These are phyloP conservation scores for Argentina anserina DNA, from an alignment of 306 rosid genomes.

Conservation along the genomic window DNA sequence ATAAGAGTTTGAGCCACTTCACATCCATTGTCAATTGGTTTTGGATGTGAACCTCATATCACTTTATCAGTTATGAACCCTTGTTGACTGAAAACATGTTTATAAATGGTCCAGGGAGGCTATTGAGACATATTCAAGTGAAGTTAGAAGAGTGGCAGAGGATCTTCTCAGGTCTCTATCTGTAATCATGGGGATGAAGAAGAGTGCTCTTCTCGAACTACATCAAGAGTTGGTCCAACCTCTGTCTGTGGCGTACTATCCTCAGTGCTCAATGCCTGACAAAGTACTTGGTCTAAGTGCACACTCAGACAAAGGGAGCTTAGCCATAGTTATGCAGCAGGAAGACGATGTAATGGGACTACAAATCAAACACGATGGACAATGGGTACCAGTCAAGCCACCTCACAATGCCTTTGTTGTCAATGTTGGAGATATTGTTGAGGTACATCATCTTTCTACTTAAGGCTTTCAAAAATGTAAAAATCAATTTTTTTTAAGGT, in stretches of 20 bases:
- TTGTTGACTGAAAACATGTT: conserved; percentile 16
- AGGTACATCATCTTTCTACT: conserved; percentile 12
- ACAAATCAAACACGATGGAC: conserved; percentile 26
- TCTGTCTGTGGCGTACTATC: conserved; percentile 34
- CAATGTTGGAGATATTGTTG: conserved; percentile 23
- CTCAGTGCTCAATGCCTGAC: conserved; percentile 40
- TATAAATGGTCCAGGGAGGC: conserved; percentile 25
- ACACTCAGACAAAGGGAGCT: conserved; percentile 37
- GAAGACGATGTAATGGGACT: conserved; percentile 25
- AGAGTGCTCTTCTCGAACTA: conserved; percentile 26
- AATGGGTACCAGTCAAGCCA: conserved; percentile 21
- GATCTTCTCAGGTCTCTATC: conserved; percentile 32
- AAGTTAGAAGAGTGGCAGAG: conserved; percentile 28
- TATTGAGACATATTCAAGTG: conserved; percentile 32
- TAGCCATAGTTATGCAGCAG: conserved; percentile 47
- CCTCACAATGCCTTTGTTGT: conserved; percentile 18
- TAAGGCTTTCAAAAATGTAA: too few species aligned
- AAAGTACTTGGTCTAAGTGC: conserved; percentile 44
- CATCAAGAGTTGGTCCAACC: conserved; percentile 32
- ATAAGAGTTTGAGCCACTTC: too few species aligned
- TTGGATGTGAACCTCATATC: too few species aligned
- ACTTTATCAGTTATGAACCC: too few species aligned
- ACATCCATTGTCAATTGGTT: too few species aligned
- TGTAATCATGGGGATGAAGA: conserved; percentile 33
- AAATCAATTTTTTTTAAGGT: neutral